Percentiles rank a stretch among this genome's conserved stretches.
These are phyloP conservation scores for Syzygium aqueum DNA, from an alignment of 345 rosid genomes.

Conservation along the genomic window DNA sequence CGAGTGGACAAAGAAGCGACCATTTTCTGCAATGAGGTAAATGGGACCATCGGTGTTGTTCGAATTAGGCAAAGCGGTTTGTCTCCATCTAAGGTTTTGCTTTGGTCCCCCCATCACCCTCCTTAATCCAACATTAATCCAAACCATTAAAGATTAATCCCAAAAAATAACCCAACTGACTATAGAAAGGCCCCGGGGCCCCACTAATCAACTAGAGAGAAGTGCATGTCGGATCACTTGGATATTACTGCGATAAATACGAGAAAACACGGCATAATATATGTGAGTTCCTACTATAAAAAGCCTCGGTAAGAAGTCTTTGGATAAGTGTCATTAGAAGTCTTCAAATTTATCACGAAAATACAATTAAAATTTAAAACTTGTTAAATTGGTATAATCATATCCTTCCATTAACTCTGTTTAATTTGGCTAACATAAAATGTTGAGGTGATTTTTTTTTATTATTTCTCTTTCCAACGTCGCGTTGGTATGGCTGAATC, in stretches of 20 bases:
- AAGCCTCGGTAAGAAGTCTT: not conserved
- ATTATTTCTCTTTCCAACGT: too few relatives aligned
- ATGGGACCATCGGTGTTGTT: not conserved
- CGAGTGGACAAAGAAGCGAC: not conserved
- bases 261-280: not conserved
- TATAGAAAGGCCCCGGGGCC: not conserved
- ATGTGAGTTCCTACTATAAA: not conserved
- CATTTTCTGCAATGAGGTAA: not conserved
- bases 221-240: not conserved
- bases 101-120: not conserved
- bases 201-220: not conserved
- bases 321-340: too few relatives aligned
- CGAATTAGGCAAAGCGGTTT: not conserved
- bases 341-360: too few relatives aligned
- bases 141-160: not conserved
- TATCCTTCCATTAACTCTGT: too few relatives aligned
- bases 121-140: not conserved
- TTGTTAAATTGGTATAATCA: too few relatives aligned
- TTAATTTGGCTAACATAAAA: too few relatives aligned
- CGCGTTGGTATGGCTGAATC: too few relatives aligned
- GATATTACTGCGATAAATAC: not conserved
- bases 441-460: too few relatives aligned
- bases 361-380: too few relatives aligned
- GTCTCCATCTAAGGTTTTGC: not conserved
- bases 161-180: not conserved